Base-by-base conservation (phyloP, 257 asterid species). In the Scutellaria baicalensis region DNA sequence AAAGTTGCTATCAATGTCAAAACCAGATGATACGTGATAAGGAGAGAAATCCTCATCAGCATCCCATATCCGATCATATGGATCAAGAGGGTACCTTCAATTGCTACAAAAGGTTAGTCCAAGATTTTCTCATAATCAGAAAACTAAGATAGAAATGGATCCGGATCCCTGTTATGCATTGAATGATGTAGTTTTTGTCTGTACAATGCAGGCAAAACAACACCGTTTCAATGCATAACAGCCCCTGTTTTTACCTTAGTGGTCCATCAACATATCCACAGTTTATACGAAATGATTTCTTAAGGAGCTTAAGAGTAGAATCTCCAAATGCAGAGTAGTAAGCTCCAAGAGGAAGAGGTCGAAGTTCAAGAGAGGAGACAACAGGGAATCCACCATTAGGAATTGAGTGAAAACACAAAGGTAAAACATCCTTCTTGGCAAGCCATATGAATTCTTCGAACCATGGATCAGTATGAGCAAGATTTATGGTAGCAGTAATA, bases 11-110 rank as follows among this genome's bases (percentile, higher is more conserved):
- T 84, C 86, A 49, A 85, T 57, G 71, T 88, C 89, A 31, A 93
- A 87, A 20, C 95, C 85, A 62, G 93, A 73, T 2, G 98, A 93
- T 6, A 90, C 89, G 21, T 93, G 98, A 73, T 68, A 83, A 21
- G 98, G 98, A 6, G 92, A 86, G 83, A 74, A 93, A 79, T 93
- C 95, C 72, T 84, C 83, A 43, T 93, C 98, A 1, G 92, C 89
- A 49, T 88, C 98, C 98, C 97, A 93, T 59, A 93, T 83, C 76
- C 97, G 82, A 64, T 93, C 98, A 44, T 84, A 93, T 65, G 75
- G 84, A 62, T 93, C 98, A 61, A 90, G 49, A 20, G 97, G 98
- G 81, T 88, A 93, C 96, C 98, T 91, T 62, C 13, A 20, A 73
- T 59, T 45, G 33, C 39, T 4, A 51, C 17, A 55, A 27, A 54